Percentiles rank a stretch among this genome's conserved stretches.
Evolutionary conservation across 2,329 filamentous ascomycete genomes (phyloP).

Genomic region (Exutisphaerella laricina): DNA sequence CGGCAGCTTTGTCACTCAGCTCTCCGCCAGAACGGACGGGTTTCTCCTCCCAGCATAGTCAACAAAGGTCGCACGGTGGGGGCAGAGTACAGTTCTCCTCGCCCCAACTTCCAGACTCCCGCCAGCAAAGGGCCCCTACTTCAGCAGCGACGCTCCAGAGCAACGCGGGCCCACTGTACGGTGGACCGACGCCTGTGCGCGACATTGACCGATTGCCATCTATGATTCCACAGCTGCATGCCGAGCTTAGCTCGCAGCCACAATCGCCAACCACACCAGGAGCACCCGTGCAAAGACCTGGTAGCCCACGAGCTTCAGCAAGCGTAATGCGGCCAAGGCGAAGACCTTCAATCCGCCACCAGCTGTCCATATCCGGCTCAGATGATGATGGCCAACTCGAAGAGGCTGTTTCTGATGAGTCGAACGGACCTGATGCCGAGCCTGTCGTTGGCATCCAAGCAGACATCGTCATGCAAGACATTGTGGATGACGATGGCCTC

Average conservation of each 20-base stretch:
- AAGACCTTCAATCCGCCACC: conserved; percentile 81
- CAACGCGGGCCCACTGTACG: conserved; percentile 43
- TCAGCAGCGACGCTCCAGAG: conserved; percentile 29
- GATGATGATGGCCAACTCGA: conserved; percentile 82
- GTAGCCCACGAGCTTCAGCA: conserved; percentile 40
- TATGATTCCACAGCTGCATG: conserved; percentile 66
- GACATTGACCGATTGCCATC: conserved; percentile 78
- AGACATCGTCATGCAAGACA: conserved; percentile 79
- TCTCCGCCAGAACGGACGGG: conserved; percentile 67
- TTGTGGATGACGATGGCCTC: conserved; percentile 75
- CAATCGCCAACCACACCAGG: conserved; percentile 84
- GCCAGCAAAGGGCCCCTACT: conserved; percentile 24
- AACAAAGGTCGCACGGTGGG: conserved; percentile 44
- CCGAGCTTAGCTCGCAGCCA: conserved; percentile 76
- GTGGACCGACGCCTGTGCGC: conserved; percentile 73
- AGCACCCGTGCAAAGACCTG: conserved; percentile 54
- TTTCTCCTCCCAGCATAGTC: conserved; percentile 53
- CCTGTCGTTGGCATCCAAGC: conserved; percentile 75
- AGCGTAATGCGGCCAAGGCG: conserved; percentile 55
- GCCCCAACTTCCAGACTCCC: conserved; percentile 20
- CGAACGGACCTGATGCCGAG: conserved; percentile 68
- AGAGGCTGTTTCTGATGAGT: conserved; percentile 72
- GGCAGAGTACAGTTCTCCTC: conserved; percentile 27
- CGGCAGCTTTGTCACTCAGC: conserved; percentile 56
- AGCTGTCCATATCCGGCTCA: conserved; percentile 79